These are phyloP conservation scores for Botrytis tulipae DNA, from an alignment of 2,329 filamentous ascomycete genomes.

Conservation along the genomic window DNA sequence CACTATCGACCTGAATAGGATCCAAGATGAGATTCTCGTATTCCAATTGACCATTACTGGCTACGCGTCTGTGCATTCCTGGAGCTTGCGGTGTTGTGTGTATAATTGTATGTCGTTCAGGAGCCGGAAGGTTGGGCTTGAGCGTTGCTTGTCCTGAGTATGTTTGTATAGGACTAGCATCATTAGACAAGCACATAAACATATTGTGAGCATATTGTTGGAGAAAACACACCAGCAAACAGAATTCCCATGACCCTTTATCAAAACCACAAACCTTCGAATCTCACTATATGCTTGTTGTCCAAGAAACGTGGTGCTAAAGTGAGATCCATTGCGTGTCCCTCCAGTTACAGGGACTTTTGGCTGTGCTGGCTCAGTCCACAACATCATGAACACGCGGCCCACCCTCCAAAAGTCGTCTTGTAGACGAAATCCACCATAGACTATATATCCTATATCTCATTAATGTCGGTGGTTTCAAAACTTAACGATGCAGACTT, in stretches of 20 bases:
- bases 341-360: not conserved
- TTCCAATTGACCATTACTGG: not conserved
- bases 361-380: conserved; percentile 29
- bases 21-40: conserved; percentile 27
- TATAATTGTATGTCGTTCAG: conserved; percentile 6
- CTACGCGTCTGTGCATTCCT: not conserved
- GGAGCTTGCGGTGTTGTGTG: not conserved
- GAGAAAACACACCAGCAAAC: conserved; percentile 27
- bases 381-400: conserved; percentile 34
- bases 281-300: conserved; percentile 29
- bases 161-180: conserved; percentile 29
- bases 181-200: not conserved
- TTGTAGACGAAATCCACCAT: not conserved
- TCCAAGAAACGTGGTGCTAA: conserved; percentile 22
- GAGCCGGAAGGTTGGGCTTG: conserved; percentile 26
- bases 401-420: conserved; percentile 28
- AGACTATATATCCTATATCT: not conserved
- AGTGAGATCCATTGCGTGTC: conserved; percentile 21
- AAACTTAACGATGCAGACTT: not conserved
- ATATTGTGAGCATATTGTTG: not conserved
- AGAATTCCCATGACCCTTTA: conserved; percentile 26
- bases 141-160: conserved; percentile 30
- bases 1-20: conserved; percentile 27
- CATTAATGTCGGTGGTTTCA: not conserved
- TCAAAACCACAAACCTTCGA: conserved; percentile 31